Conservation (phyloP, 2,329 filamentous ascomycete species). For the Ophiobolus disseminans region DNA sequence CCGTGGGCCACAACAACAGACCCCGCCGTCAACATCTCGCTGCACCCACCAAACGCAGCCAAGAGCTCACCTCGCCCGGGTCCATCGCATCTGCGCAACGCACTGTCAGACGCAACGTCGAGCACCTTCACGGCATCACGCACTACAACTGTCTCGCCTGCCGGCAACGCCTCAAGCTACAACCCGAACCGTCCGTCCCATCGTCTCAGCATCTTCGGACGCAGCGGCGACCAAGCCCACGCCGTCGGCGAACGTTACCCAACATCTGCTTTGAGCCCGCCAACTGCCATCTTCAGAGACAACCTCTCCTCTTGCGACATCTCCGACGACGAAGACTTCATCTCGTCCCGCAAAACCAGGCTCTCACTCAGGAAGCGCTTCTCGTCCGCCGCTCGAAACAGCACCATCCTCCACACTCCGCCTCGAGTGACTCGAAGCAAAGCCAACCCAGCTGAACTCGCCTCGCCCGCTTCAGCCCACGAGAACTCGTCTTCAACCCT, state of each 20-base stretch:
- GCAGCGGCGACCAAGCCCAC: conserved; percentile 37
- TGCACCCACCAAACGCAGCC: conserved; percentile 43
- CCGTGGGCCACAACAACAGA: conserved; percentile 52
- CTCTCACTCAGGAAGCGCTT: conserved; percentile 33
- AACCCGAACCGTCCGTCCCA: conserved; percentile 23
- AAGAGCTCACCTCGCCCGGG: conserved; percentile 38
- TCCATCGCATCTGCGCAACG: conserved; percentile 40
- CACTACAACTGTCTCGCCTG: conserved; percentile 22
- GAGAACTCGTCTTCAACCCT: conserved; percentile 17
- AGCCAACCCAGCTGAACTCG: conserved; percentile 18
- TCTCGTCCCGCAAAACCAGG: conserved; percentile 27
- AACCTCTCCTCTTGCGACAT: conserved; percentile 32
- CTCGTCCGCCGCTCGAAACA: conserved; percentile 26
- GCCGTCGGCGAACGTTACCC: conserved; percentile 59
- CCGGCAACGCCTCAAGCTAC: conserved; percentile 16
- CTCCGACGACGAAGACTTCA: conserved; percentile 38
- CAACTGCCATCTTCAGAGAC: conserved; percentile 39
- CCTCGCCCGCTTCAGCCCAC: conserved; percentile 18
- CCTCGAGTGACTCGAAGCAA: conserved; percentile 19
- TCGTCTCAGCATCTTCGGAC: conserved; percentile 31
- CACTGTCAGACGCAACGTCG: conserved; percentile 33
- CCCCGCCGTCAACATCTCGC: conserved; percentile 50
- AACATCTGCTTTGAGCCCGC: conserved; percentile 54
- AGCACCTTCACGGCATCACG: conserved; percentile 26
- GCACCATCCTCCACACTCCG: conserved; percentile 16